phyloP scores from a whole-genome alignment of 1,139 yeast genomes.

The Blastobotrys raffinosifermentans region DNA sequence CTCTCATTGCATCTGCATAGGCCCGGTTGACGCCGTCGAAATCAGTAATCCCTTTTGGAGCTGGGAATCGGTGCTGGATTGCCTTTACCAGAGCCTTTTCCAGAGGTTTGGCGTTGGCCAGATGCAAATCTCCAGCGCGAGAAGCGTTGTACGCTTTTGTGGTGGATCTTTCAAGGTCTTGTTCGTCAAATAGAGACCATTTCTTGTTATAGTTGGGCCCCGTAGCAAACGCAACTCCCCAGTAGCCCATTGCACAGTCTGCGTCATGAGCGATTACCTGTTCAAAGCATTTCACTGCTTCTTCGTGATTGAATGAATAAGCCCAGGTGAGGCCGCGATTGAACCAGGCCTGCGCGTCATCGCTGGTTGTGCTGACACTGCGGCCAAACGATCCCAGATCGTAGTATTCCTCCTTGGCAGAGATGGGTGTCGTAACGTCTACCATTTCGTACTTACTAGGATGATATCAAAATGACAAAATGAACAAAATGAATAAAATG shows the following conservation, averaged over 20 bases:
- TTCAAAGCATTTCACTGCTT: conserved; percentile 5
- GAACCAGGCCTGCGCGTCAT: conserved; percentile 4
- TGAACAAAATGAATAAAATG: too few relatives aligned
- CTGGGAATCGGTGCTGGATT: not conserved
- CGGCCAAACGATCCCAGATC: conserved; percentile 1
- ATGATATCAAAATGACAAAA: too few relatives aligned
- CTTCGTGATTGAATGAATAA: conserved; percentile 4
- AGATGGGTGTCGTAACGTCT: too few relatives aligned
- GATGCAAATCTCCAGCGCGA: not conserved
- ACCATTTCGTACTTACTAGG: too few relatives aligned
- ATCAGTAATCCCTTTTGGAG: not conserved
- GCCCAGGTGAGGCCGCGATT: conserved; percentile 6
- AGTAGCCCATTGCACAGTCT: conserved; percentile 1
- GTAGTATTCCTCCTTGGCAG: conserved; percentile 1
- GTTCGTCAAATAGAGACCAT: not conserved
- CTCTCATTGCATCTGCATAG: conserved; percentile 3
- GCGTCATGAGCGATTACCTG: not conserved
- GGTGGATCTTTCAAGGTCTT: not conserved
- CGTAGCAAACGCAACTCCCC: conserved; percentile 1
- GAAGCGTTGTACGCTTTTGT: not conserved
- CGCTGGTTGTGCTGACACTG: not conserved
- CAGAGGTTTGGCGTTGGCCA: not conserved
- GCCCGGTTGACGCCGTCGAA: not conserved
- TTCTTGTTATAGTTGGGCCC: conserved; percentile 1
- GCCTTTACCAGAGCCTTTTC: not conserved